Percentiles rank a stretch among this genome's conserved stretches.
These are phyloP conservation scores for Chlorencoelia australis DNA, from an alignment of 2,329 filamentous ascomycete genomes.

Conservation along the genomic window DNA sequence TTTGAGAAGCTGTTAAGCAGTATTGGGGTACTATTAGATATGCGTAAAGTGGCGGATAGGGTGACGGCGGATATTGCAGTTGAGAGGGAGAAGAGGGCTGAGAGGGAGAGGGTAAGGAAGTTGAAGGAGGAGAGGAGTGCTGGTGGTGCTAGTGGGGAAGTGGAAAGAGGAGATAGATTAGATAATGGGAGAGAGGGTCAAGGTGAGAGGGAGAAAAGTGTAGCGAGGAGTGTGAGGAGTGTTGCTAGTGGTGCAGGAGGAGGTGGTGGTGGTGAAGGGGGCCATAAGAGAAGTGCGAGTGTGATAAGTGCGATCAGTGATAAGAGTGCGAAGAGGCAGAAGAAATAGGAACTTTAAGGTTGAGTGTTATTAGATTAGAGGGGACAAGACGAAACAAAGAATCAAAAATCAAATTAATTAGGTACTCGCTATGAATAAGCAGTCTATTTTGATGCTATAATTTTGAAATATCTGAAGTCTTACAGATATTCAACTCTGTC, in stretches of 20 bases:
- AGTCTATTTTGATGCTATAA: too few relatives aligned
- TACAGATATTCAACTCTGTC: too few relatives aligned
- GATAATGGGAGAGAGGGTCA: constrained; percentile 34
- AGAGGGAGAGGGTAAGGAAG: constrained; percentile 28
- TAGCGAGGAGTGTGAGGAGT: constrained; percentile 11
- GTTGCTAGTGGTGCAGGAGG: not conserved
- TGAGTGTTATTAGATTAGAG: too few relatives aligned
- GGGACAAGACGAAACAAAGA: too few relatives aligned
- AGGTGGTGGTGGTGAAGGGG: constrained; percentile 41
- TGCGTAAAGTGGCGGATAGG: constrained; percentile 66
- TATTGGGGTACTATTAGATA: constrained; percentile 60
- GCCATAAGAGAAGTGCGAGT: constrained; percentile 73
- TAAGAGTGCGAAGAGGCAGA: constrained; percentile 40
- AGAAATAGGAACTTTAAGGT: constrained; percentile 32
- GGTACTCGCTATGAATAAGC: too few relatives aligned
- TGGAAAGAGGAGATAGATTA: constrained; percentile 30
- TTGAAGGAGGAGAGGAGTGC: constrained; percentile 34
- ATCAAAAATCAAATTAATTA: too few relatives aligned
- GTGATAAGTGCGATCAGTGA: constrained; percentile 64
- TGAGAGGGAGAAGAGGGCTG: constrained; percentile 43
- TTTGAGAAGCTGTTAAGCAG: constrained; percentile 63
- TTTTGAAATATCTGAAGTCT: too few relatives aligned
- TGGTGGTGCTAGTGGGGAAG: constrained; percentile 56
- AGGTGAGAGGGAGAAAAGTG: constrained; percentile 27
- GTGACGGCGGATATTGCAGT: constrained; percentile 60